Evolutionary conservation across 2,329 filamentous ascomycete genomes (phyloP).

Genomic region (Beauveria caledonica): DNA sequence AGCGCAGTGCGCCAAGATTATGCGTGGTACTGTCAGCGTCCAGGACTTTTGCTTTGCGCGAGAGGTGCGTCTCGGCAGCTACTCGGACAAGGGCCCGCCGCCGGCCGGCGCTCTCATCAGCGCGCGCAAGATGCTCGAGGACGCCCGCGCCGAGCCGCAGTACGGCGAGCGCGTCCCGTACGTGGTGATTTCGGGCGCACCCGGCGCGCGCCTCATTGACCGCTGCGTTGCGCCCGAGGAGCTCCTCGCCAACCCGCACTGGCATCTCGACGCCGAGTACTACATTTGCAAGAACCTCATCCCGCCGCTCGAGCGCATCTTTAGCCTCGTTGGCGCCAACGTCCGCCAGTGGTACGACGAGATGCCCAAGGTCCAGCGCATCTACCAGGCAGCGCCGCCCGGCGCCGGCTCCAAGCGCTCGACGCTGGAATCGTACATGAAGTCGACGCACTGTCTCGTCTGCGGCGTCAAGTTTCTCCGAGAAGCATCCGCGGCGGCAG

Average conservation of each 20-base stretch:
- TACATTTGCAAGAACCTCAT: slow-evolving; percentile 96
- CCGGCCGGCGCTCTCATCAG: slow-evolving; percentile 87
- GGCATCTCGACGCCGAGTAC: slow-evolving; percentile 85
- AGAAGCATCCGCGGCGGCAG: slow-evolving; percentile 13
- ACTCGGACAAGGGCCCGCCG: slow-evolving; percentile 64
- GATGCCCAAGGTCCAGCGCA: slow-evolving; percentile 83
- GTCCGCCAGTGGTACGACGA: slow-evolving; percentile 90
- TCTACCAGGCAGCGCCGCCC: slow-evolving; percentile 34
- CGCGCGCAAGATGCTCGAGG: slow-evolving; percentile 75
- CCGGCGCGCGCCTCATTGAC: slow-evolving; percentile 77
- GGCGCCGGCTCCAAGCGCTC: slow-evolving; percentile 40
- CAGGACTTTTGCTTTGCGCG: slow-evolving; percentile 95
- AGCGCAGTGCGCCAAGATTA: slow-evolving; percentile 82
- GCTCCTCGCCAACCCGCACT: slow-evolving; percentile 65
- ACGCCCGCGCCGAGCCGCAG: slow-evolving; percentile 81
- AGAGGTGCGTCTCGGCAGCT: slow-evolving; percentile 85
- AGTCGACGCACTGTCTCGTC: slow-evolving; percentile 66
- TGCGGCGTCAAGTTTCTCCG: slow-evolving; percentile 52
- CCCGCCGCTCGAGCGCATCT: slow-evolving; percentile 89
- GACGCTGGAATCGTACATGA: slow-evolving; percentile 94
- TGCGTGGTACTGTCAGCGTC: slow-evolving; percentile 77
- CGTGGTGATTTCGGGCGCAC: slow-evolving; percentile 82
- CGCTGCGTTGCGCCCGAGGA: slow-evolving; percentile 84
- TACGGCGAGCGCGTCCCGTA: slow-evolving; percentile 95
- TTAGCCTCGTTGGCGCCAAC: slow-evolving; percentile 90